Evolutionary conservation across 306 rosid genomes (phyloP).

Genomic region (Prunus padus): DNA sequence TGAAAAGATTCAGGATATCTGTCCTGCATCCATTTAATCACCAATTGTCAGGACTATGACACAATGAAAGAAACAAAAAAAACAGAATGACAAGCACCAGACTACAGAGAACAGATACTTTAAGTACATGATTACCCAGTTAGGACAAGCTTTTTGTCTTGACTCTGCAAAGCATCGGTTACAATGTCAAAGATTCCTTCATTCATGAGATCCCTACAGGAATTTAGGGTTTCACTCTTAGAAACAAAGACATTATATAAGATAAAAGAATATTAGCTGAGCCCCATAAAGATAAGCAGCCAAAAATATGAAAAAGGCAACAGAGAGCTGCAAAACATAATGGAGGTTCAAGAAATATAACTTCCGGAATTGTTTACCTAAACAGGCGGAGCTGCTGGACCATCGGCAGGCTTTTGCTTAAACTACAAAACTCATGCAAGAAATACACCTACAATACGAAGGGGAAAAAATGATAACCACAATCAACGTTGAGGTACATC

Average conservation of each 20-base stretch:
- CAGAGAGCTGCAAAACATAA: not conserved
- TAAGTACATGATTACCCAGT: constrained; percentile 70
- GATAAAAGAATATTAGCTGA: not conserved
- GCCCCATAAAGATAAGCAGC: constrained; percentile 10
- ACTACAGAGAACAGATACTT: constrained; percentile 23
- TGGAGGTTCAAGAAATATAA: constrained; percentile 16
- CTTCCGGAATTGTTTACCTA: constrained; percentile 47
- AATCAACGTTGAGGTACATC: not conserved
- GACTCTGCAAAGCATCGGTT: constrained; percentile 69
- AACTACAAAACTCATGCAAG: constrained; percentile 86
- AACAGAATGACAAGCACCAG: constrained; percentile 18
- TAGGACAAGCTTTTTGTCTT: constrained; percentile 80
- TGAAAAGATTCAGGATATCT: constrained; percentile 94
- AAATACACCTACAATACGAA: constrained; percentile 60
- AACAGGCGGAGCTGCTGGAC: constrained; percentile 88
- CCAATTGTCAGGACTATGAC: constrained; percentile 35
- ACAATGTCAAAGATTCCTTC: constrained; percentile 91
- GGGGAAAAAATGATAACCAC: not conserved
- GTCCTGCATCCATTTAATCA: constrained; percentile 89
- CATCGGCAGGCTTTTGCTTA: constrained; percentile 93
- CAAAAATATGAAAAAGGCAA: constrained; percentile 10
- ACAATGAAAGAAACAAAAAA: not conserved
- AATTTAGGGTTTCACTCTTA: constrained; percentile 26
- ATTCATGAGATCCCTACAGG: constrained; percentile 82
- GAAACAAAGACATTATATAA: constrained; percentile 14